phyloP scores from a whole-genome alignment of 371 early-diverging fungal species.

The Rhizopus sp. region DNA sequence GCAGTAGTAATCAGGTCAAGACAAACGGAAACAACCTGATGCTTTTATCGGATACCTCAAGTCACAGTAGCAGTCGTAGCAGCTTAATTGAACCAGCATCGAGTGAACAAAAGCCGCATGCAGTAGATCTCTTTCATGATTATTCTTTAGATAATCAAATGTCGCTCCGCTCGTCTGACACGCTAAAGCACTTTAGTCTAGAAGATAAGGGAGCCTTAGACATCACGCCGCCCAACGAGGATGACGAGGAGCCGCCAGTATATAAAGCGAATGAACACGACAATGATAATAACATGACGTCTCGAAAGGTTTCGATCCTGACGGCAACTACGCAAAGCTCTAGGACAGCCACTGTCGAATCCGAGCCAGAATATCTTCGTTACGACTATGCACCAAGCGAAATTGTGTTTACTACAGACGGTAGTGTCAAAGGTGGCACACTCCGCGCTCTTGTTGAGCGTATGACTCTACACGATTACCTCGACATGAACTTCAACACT shows the following conservation, averaged over 20 bases:
- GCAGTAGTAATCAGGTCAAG: not conserved
- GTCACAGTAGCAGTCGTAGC: too few relatives aligned
- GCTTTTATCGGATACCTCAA: too few relatives aligned
- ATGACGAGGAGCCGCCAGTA: not conserved
- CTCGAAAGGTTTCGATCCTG: not conserved
- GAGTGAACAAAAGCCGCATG: too few relatives aligned
- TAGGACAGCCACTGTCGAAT: slow-evolving; percentile 6
- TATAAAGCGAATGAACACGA: not conserved
- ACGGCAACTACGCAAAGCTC: not conserved
- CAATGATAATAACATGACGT: not conserved
- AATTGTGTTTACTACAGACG: slow-evolving; percentile 82
- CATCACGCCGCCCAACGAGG: too few relatives aligned
- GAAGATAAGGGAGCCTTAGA: too few relatives aligned
- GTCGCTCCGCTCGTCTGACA: too few relatives aligned
- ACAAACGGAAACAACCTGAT: not conserved
- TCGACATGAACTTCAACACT: slow-evolving; percentile 76
- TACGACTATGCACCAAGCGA: slow-evolving; percentile 57
- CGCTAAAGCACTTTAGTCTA: too few relatives aligned
- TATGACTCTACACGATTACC: slow-evolving; percentile 80
- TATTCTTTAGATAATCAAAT: too few relatives aligned
- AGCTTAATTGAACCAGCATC: too few relatives aligned
- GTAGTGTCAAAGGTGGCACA: slow-evolving; percentile 89
- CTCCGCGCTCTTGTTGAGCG: slow-evolving; percentile 83
- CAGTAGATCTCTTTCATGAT: too few relatives aligned
- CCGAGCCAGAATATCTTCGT: slow-evolving; percentile 31